phyloP scores from a whole-genome alignment of 331 rosid species.

The Arachis monticola region DNA sequence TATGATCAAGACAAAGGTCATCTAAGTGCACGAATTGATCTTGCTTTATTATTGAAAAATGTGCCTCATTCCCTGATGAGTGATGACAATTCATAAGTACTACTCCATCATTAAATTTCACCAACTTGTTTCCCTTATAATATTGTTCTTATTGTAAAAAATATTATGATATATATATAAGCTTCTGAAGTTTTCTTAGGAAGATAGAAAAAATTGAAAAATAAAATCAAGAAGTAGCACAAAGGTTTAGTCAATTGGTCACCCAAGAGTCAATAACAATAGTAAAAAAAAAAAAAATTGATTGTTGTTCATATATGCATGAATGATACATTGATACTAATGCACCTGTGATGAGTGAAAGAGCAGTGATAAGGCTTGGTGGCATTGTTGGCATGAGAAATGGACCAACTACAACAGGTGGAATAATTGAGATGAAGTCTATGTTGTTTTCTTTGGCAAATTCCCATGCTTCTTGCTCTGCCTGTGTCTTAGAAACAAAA shows the following conservation, averaged over 20 bases:
- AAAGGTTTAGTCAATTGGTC: too few species aligned
- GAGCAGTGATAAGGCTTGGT: constrained; percentile 76
- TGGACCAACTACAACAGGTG: constrained; percentile 77
- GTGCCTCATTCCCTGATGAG: constrained; percentile 59
- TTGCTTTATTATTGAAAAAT: constrained; percentile 67
- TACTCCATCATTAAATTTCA: neutral
- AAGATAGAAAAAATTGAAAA: too few species aligned
- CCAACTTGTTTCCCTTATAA: neutral
- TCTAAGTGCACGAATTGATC: constrained; percentile 75
- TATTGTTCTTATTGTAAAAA: too few species aligned
- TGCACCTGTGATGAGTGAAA: constrained; percentile 66
- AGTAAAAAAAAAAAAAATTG: too few species aligned
- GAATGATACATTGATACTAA: neutral
- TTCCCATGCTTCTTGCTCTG: constrained; percentile 86
- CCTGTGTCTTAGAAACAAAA: constrained; percentile 77
- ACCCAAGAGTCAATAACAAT: too few species aligned
- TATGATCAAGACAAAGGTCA: constrained; percentile 76
- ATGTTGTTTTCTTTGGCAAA: constrained; percentile 64
- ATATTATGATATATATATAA: too few species aligned
- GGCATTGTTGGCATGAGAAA: constrained; percentile 71
- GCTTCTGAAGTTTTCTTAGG: too few species aligned
- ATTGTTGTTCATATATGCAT: too few species aligned
- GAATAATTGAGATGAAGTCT: constrained; percentile 67
- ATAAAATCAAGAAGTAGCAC: too few species aligned
- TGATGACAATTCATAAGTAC: neutral